Conservation (phyloP, 1,284 basidiomycete genomes). For the Cryptococcus sp. region DNA sequence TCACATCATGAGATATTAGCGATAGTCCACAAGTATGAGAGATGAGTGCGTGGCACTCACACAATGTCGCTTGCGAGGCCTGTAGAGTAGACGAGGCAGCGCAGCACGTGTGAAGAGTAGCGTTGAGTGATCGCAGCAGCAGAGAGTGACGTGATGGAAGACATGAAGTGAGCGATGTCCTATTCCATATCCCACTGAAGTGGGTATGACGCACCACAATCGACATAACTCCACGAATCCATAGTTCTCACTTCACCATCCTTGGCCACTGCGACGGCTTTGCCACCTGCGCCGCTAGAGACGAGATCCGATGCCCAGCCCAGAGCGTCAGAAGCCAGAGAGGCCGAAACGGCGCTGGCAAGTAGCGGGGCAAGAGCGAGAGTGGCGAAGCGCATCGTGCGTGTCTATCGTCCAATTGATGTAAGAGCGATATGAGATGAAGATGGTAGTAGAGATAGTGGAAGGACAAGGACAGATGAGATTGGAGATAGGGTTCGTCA, state of each 20-base stretch:
- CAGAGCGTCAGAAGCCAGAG: constrained; percentile 30
- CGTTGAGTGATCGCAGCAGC: neutral
- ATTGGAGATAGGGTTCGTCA: neutral
- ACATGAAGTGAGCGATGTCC: neutral
- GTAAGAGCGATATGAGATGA: neutral
- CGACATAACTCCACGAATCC: constrained; percentile 51
- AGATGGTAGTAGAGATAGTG: neutral
- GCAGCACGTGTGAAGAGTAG: neutral
- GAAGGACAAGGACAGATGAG: no score
- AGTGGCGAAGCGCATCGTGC: constrained; percentile 33
- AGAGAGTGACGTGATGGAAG: neutral
- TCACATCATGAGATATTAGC: neutral
- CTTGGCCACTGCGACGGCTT: constrained; percentile 13
- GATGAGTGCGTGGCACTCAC: constrained; percentile 29
- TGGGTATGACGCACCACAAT: constrained; percentile 45
- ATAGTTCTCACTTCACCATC: constrained; percentile 40
- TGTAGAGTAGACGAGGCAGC: constrained; percentile 13
- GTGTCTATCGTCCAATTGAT: neutral
- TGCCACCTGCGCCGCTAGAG: constrained; percentile 10
- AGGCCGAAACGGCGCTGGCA: constrained; percentile 27
- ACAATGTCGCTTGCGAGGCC: constrained; percentile 50
- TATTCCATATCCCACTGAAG: no score
- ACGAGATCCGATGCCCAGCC: constrained; percentile 36
- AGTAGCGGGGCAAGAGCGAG: constrained; percentile 29
- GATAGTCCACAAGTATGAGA: neutral